Evolutionary conservation across 2,329 filamentous ascomycete species (phyloP).

Genomic region (Beauveria sp.): DNA sequence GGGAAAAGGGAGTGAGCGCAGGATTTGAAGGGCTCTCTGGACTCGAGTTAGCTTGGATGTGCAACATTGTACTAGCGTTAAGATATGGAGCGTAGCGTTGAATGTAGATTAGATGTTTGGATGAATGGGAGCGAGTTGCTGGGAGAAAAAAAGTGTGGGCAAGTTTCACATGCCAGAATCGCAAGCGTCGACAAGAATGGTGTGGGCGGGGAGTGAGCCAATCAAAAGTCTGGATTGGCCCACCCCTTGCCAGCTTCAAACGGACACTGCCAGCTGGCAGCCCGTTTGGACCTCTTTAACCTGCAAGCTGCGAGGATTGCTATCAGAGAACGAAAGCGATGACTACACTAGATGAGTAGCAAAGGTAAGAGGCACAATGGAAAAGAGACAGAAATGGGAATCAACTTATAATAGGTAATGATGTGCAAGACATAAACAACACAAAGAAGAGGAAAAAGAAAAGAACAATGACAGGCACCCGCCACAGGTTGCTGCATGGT

Average conservation of each 20-base stretch:
- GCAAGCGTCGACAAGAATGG: slow-evolving; percentile 6
- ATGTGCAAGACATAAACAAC: not conserved
- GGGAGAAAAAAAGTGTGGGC: not conserved
- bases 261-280: slow-evolving; percentile 3
- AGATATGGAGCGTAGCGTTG: not conserved
- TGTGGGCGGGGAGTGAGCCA: slow-evolving; percentile 1
- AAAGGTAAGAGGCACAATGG: not conserved
- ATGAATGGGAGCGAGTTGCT: not conserved
- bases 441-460: not conserved
- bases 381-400: not conserved
- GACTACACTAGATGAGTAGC: not conserved
- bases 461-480: not conserved
- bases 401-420: not conserved
- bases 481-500: not conserved
- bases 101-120: slow-evolving; percentile 4
- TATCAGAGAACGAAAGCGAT: not conserved
- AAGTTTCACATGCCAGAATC: slow-evolving; percentile 8
- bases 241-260: slow-evolving; percentile 2
- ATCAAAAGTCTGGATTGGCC: not conserved
- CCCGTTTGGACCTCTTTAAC: not conserved
- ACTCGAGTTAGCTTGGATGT: not conserved
- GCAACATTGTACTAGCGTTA: not conserved
- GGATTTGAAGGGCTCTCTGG: not conserved
- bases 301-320: not conserved
- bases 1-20: not conserved